Conservation (phyloP, 1,284 basidiomycete genomes). For the Bothia castanella region DNA sequence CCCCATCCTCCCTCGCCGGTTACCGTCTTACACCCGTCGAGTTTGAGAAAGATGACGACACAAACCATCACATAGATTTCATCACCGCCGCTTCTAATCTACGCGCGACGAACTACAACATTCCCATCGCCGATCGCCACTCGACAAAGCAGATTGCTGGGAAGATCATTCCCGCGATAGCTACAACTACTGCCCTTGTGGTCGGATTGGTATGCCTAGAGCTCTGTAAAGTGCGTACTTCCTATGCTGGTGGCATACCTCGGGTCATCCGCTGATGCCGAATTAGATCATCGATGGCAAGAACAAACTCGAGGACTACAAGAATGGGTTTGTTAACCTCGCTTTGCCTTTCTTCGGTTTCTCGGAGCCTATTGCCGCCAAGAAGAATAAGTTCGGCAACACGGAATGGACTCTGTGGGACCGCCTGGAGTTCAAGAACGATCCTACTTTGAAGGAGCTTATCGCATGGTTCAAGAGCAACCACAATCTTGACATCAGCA, state of each 20-base stretch:
- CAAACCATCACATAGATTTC: slow-evolving; percentile 98
- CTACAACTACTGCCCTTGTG: slow-evolving; percentile 94
- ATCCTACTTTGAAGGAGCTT: slow-evolving; percentile 88
- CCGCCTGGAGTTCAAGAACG: slow-evolving; percentile 87
- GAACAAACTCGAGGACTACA: slow-evolving; percentile 90
- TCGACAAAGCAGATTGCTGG: slow-evolving; percentile 98
- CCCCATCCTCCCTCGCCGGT: slow-evolving; percentile 87
- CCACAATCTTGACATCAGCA: slow-evolving; percentile 87
- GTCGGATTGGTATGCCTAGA: slow-evolving; percentile 96
- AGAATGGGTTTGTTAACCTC: slow-evolving; percentile 98
- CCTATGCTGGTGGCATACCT: background rate
- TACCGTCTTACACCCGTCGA: slow-evolving; percentile 94
- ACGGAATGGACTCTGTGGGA: slow-evolving; percentile 99
- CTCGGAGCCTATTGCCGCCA: slow-evolving; percentile 94
- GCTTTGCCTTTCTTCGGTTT: slow-evolving; percentile 99
- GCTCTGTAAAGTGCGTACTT: slow-evolving; percentile 79
- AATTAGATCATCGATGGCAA: slow-evolving; percentile 90
- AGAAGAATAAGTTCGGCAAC: slow-evolving; percentile 83
- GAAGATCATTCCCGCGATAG: slow-evolving; percentile 99
- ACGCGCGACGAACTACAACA: slow-evolving; percentile 94
- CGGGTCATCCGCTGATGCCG: slow-evolving; percentile 4
- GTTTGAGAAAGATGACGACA: slow-evolving; percentile 99
- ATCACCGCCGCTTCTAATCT: slow-evolving; percentile 98
- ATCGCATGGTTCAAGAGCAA: slow-evolving; percentile 81
- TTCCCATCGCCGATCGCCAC: slow-evolving; percentile 86